Percentiles rank a stretch among this genome's conserved stretches.
Conservation (phyloP, 2,329 filamentous ascomycete genomes). For the Lachnellula arida region DNA sequence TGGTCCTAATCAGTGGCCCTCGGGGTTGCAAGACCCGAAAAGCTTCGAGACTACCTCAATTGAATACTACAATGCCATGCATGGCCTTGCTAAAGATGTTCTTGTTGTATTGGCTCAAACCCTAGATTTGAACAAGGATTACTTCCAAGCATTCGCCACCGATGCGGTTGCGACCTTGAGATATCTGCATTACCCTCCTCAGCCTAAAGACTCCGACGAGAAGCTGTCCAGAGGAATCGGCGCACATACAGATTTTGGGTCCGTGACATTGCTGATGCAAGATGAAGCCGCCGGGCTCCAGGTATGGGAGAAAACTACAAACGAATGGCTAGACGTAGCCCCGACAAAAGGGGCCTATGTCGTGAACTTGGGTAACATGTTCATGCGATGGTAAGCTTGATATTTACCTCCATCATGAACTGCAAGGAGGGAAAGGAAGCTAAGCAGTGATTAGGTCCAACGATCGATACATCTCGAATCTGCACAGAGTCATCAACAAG, state of each 20-base stretch:
- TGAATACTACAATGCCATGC: slow-evolving; percentile 38
- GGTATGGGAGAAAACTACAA: slow-evolving; percentile 37
- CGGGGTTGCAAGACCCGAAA: slow-evolving; percentile 12
- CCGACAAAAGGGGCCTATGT: slow-evolving; percentile 42
- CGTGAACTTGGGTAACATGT: slow-evolving; percentile 45
- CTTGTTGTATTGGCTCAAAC: slow-evolving; percentile 39
- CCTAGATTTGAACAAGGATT: slow-evolving; percentile 34
- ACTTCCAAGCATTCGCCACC: slow-evolving; percentile 38
- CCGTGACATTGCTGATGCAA: slow-evolving; percentile 48
- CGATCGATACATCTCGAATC: no score
- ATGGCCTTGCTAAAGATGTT: slow-evolving; percentile 37
- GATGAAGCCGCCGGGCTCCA: slow-evolving; percentile 42
- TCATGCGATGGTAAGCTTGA: slow-evolving; percentile 36
- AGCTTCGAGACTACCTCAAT: slow-evolving; percentile 35
- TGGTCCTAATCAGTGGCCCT: slow-evolving; percentile 41
- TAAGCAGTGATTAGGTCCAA: no score
- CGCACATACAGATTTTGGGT: slow-evolving; percentile 48
- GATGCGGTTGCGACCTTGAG: slow-evolving; percentile 39
- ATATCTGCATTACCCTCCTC: slow-evolving; percentile 45
- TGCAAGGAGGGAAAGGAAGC: no score
- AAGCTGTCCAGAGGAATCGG: slow-evolving; percentile 42
- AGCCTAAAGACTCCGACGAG: slow-evolving; percentile 26
- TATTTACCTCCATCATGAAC: slow-evolving; percentile 46
- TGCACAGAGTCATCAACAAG: no score
- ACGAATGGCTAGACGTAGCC: slow-evolving; percentile 38